phyloP scores from a whole-genome alignment of 2,329 filamentous ascomycete species.

The Pyrenochaeta sp. region DNA sequence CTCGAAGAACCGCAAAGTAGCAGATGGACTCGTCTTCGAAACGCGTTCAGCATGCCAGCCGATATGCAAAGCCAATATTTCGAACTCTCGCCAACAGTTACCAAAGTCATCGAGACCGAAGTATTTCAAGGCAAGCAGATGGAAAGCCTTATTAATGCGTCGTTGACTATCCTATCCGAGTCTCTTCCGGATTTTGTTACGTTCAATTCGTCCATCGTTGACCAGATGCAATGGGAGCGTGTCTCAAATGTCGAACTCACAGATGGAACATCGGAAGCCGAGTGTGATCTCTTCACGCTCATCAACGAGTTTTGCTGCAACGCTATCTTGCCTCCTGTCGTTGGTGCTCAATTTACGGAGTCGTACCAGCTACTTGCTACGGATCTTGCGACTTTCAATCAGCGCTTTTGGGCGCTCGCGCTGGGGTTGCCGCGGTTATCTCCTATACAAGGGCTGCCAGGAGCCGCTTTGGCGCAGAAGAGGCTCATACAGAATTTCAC shows the following conservation, averaged over 20 bases:
- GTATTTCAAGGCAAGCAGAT: constrained; percentile 60
- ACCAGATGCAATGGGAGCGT: constrained; percentile 70
- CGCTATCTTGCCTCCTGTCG: constrained; percentile 57
- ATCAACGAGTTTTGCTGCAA: constrained; percentile 66
- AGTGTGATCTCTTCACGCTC: constrained; percentile 56
- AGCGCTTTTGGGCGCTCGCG: constrained; percentile 62
- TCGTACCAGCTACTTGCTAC: constrained; percentile 55
- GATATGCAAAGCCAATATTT: constrained; percentile 27
- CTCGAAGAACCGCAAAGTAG: constrained; percentile 30
- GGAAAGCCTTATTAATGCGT: constrained; percentile 46
- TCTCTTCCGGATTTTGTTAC: constrained; percentile 66
- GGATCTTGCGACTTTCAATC: constrained; percentile 65
- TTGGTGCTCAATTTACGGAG: constrained; percentile 61
- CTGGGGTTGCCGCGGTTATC: constrained; percentile 65
- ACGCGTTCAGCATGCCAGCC: constrained; percentile 41
- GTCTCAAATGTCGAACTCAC: constrained; percentile 56
- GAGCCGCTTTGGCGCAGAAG: constrained; percentile 44
- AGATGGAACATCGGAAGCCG: constrained; percentile 56
- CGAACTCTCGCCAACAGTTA: constrained; percentile 39
- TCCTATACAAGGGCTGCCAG: constrained; percentile 58
- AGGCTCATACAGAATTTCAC: constrained; percentile 38
- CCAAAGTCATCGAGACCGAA: constrained; percentile 47
- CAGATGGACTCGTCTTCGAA: constrained; percentile 33
- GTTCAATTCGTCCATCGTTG: constrained; percentile 66
- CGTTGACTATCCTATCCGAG: constrained; percentile 43